Evolutionary conservation across 441 rosid genomes (phyloP), one percentile per base, ranked within the genome.

Genomic region (Pelargonium citronellum): DNA sequence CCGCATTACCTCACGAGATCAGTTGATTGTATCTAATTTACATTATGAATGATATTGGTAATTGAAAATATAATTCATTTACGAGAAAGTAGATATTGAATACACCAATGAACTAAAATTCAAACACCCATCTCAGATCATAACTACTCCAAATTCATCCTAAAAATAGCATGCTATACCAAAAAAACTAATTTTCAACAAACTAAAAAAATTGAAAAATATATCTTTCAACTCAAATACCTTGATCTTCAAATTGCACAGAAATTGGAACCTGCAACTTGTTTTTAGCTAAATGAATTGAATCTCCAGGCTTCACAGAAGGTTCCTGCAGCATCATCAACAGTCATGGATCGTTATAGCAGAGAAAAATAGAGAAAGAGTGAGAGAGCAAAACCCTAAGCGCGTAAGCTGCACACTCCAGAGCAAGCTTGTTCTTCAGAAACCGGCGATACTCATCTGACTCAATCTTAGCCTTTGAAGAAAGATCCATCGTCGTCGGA

Each of bases 371-470:
- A 16, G 19, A 55, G 24, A 55, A 1, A 55, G 10, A 13, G 17
- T n/a, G n/a, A 47, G 22, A 55, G 61, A 55, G 20, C 61, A 17
- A 19, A 51, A 37, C 41, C 41, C 61, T 55, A 19, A 55, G 61
- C 61, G 61, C 61, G 61, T 55, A 55, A 55, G 61, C 61, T 16
- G 61, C 61, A 55, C 61, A 55, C 61, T 55, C 61, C 61, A 55
- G 61, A 6, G 61, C 61, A 8, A 55, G 61, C 61, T 55, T 55
- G 61, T 55, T 55, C 61, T 55, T 55, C 61, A 55, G 61, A 55
- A 55, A 55, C 61, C 17, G 20, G 2, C 61, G 61, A 55, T 55
- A 55, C 22, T 55, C 61, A 16, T 55, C 61, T 19, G 61, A 55
- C 17, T 55, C 61, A 13, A 15, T 55, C 9, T 19, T 17, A 55